These are phyloP conservation scores for Malania oleifera DNA, from an alignment of 164 flowering plant species.

Conservation along the genomic window DNA sequence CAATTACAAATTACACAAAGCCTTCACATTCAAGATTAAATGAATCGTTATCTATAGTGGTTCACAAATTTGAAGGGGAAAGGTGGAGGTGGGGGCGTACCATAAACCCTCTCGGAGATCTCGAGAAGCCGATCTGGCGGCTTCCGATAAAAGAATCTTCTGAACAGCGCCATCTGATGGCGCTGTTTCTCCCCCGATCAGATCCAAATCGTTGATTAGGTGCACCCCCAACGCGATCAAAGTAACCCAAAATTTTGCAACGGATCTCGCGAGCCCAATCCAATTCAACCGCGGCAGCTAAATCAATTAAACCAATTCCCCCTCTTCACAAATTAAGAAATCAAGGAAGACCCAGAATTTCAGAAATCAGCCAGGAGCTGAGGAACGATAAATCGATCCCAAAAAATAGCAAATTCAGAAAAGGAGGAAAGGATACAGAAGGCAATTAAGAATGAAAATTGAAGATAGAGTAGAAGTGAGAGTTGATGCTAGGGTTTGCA, in stretches of 20 bases:
- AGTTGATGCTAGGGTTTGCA: too few relatives aligned
- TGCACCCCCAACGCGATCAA: slow-evolving; percentile 17
- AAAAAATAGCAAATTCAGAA: too few relatives aligned
- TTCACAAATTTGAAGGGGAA: neutral
- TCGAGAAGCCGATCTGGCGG: slow-evolving; percentile 96
- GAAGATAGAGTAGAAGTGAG: too few relatives aligned
- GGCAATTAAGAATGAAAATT: too few relatives aligned
- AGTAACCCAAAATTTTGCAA: slow-evolving; percentile 4
- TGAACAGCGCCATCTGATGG: slow-evolving; percentile 93
- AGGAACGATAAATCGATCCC: too few relatives aligned
- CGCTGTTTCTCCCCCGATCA: slow-evolving; percentile 60
- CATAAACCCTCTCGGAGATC: slow-evolving; percentile 92
- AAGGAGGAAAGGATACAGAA: too few relatives aligned
- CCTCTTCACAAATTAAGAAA: neutral
- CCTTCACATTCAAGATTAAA: neutral
- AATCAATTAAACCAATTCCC: neutral
- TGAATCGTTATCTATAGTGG: neutral
- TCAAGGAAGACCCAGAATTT: too few relatives aligned
- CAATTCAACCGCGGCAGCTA: slow-evolving; percentile 6
- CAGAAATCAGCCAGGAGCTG: neutral
- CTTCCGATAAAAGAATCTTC: slow-evolving; percentile 82
- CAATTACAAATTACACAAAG: neutral
- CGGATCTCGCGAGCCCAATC: slow-evolving; percentile 20
- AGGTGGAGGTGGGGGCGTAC: slow-evolving; percentile 25
- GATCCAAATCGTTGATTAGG: slow-evolving; percentile 48